These are phyloP conservation scores for Collybiopsis confluens DNA, from an alignment of 768 basidiomycete genomes.

Conservation along the genomic window DNA sequence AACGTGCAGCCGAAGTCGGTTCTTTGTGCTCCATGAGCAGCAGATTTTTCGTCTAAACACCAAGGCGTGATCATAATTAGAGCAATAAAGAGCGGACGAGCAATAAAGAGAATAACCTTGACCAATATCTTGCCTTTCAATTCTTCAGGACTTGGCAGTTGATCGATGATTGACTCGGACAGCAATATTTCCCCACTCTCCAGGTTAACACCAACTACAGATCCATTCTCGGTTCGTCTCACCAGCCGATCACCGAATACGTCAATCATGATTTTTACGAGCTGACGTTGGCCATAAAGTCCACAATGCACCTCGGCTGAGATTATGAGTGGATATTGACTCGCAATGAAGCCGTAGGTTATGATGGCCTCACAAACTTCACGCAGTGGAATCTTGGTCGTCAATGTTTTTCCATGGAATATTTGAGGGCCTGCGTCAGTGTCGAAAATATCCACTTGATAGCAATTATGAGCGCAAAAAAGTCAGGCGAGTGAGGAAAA, in stretches of 20 bases:
- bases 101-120: constrained; percentile 49
- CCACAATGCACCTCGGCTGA: constrained; percentile 91
- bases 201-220: background rate
- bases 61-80: background rate
- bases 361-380: constrained; percentile 80
- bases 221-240: constrained; percentile 35
- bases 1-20: background rate
- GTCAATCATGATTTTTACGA: constrained; percentile 69
- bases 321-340: constrained; percentile 89
- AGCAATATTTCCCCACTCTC: background rate
- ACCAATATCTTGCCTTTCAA: constrained; percentile 77
- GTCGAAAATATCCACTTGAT: constrained; percentile 86
- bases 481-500: background rate
- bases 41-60: constrained; percentile 69
- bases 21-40: constrained; percentile 32
- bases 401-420: constrained; percentile 87
- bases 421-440: constrained; percentile 82
- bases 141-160: constrained; percentile 84
- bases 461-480: background rate
- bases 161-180: constrained; percentile 16
- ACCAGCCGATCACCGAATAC: constrained; percentile 41
- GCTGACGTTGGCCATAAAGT: constrained; percentile 70
- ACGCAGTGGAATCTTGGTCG: constrained; percentile 74
- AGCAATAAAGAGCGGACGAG: background rate
- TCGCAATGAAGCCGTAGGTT: constrained; percentile 87